Conservation (phyloP, 164 flowering plant genomes). For the Umbellularia californica region DNA sequence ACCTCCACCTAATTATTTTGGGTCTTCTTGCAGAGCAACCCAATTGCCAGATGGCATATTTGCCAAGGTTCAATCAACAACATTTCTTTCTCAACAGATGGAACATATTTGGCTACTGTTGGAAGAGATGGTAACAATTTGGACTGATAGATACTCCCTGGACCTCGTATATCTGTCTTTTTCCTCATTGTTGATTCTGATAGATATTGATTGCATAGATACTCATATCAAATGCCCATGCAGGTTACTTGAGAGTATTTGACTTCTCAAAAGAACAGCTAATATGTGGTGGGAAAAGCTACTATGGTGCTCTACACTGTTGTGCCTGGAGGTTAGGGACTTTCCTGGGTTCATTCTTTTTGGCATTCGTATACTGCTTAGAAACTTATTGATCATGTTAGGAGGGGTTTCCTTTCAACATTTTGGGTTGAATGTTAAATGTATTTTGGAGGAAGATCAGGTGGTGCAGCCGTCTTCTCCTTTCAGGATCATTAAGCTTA, state of each 20-base stretch:
- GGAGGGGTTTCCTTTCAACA: too few species aligned
- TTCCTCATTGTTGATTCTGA: background rate
- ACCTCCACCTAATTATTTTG: conserved; percentile 2
- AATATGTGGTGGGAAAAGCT: conserved; percentile 89
- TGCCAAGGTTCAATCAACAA: conserved; percentile 88
- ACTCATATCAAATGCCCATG: conserved; percentile 11
- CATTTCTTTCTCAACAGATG: conserved; percentile 81
- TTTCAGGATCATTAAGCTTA: too few species aligned
- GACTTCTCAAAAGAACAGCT: conserved; percentile 87
- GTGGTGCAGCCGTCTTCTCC: too few species aligned
- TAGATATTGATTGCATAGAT: background rate
- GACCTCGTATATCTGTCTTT: background rate
- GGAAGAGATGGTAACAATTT: conserved; percentile 89
- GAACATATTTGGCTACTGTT: conserved; percentile 76
- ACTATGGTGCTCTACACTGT: conserved; percentile 92
- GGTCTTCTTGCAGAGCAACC: conserved; percentile 66
- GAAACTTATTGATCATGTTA: background rate
- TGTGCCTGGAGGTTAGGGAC: conserved; percentile 90
- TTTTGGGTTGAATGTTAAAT: too few species aligned
- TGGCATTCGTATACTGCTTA: too few species aligned
- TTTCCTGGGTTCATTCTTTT: background rate
- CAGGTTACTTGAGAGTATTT: conserved; percentile 90
- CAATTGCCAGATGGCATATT: conserved; percentile 96
- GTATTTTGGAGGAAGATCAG: too few species aligned
- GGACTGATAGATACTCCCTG: conserved; percentile 1